These are phyloP conservation scores for Pythium sukuiense DNA, from an alignment of 352 stramenopile genomes.

Conservation along the genomic window DNA sequence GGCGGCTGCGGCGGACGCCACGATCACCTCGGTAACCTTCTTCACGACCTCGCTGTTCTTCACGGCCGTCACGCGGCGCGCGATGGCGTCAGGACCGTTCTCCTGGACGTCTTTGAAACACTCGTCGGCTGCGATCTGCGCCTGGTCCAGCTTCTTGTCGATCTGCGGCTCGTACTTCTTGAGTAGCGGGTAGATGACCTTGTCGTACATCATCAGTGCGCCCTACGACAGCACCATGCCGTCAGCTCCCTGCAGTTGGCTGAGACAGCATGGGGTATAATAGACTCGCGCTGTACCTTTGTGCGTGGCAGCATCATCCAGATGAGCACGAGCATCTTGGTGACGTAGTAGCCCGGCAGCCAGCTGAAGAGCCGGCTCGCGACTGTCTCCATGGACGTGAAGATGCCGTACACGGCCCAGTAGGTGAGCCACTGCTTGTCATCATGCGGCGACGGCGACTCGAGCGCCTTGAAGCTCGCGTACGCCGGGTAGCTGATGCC, in stretches of 20 bases:
- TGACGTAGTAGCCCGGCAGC: constrained; percentile 94
- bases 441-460: constrained; percentile 47
- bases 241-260: background rate
- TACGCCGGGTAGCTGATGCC: constrained; percentile 69
- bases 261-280: no score
- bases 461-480: constrained; percentile 75
- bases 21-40: constrained; percentile 44
- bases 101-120: constrained; percentile 50
- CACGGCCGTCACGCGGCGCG: constrained; percentile 43
- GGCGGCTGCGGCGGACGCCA: background rate
- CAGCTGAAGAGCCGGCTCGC: constrained; percentile 48
- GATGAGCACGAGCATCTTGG: constrained; percentile 95
- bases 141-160: constrained; percentile 60
- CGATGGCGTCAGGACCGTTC: constrained; percentile 48
- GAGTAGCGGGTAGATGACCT: constrained; percentile 55
- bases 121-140: constrained; percentile 43
- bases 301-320: constrained; percentile 96
- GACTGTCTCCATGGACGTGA: constrained; percentile 90
- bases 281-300: constrained; percentile 42
- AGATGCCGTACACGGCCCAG: constrained; percentile 95
- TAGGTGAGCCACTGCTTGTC: constrained; percentile 93
- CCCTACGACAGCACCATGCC: constrained; percentile 29
- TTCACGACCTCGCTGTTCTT: constrained; percentile 58
- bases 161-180: constrained; percentile 74
- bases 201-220: constrained; percentile 66